Percentiles rank a stretch among this genome's conserved stretches.
phyloP scores from a whole-genome alignment of 116 monocot species.

The Dioscorea cayenensis region DNA sequence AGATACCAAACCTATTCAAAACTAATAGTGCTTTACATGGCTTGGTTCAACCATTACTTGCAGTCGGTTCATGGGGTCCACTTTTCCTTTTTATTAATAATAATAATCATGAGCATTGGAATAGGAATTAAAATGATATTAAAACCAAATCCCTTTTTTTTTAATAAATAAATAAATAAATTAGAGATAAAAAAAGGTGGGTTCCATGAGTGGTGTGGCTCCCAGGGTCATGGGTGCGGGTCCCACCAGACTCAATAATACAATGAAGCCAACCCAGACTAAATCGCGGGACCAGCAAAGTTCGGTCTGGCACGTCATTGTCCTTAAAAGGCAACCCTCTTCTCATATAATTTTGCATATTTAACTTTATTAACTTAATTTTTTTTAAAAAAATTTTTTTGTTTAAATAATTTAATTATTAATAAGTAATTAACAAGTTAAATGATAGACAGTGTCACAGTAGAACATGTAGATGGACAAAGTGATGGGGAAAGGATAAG shows the following conservation, averaged over 20 bases:
- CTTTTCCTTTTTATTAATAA: background rate
- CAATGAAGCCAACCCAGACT: background rate
- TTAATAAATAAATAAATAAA: background rate
- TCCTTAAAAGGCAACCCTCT: background rate
- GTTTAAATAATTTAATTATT: background rate
- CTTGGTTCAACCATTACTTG: background rate
- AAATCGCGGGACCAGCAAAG: background rate
- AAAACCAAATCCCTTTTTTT: background rate
- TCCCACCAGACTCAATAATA: background rate
- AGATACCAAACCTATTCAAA: too few relatives aligned
- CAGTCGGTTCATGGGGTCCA: background rate
- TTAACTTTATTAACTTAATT: too few relatives aligned
- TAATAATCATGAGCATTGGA: background rate
- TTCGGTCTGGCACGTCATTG: background rate
- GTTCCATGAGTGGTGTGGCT: background rate
- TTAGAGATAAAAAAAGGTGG: background rate
- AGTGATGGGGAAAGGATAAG: background rate
- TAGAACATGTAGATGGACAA: background rate
- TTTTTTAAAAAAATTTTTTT: background rate
- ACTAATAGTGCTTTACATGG: too few relatives aligned
- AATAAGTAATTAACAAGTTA: background rate
- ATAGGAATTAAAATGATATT: background rate
- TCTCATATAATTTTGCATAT: background rate
- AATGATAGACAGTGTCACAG: background rate
- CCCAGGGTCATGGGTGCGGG: constrained; percentile 3